Conservation (phyloP, 1,284 basidiomycete species). For the Sporisorium exsertum region DNA sequence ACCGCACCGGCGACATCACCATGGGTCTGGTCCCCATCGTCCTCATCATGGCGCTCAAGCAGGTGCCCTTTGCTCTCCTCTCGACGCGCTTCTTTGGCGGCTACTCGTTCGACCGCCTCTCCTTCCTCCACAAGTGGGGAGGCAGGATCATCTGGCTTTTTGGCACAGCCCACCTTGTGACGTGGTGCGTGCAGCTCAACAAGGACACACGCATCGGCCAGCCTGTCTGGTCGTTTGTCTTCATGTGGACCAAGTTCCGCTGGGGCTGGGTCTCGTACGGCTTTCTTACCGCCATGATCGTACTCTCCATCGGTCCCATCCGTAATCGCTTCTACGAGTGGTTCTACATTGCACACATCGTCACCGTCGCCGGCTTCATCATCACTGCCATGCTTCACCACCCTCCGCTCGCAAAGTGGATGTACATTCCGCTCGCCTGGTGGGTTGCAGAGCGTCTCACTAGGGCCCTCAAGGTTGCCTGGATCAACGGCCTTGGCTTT, state of each 20-base stretch:
- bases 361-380: conserved; percentile 69
- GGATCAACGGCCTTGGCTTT: conserved; percentile 75
- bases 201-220: conserved; percentile 72
- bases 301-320: conserved; percentile 77
- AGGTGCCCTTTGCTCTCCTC: conserved; percentile 83
- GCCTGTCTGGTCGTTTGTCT: conserved; percentile 76
- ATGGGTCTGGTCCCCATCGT: conserved; percentile 83
- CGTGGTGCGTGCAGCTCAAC: conserved; percentile 81
- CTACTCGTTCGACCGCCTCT: conserved; percentile 81
- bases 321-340: conserved; percentile 79
- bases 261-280: conserved; percentile 80
- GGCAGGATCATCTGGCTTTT: conserved; percentile 81
- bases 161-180: conserved; percentile 77
- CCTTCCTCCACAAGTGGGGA: conserved; percentile 78
- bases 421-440: conserved; percentile 69
- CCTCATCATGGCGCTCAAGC: conserved; percentile 82
- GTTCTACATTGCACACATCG: conserved; percentile 80
- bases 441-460: conserved; percentile 75
- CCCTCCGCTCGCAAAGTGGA: conserved; percentile 74
- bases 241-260: conserved; percentile 78
- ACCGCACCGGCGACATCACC: conserved; percentile 80
- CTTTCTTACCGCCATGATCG: conserved; percentile 78
- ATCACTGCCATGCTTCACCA: conserved; percentile 69
- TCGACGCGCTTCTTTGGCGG: conserved; percentile 79
- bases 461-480: conserved; percentile 76